A percentile compares a stretch with the other conserved stretches of the same genome.
Conservation (phyloP, 352 stramenopile genomes). For the Phytophthora pistaciae region DNA sequence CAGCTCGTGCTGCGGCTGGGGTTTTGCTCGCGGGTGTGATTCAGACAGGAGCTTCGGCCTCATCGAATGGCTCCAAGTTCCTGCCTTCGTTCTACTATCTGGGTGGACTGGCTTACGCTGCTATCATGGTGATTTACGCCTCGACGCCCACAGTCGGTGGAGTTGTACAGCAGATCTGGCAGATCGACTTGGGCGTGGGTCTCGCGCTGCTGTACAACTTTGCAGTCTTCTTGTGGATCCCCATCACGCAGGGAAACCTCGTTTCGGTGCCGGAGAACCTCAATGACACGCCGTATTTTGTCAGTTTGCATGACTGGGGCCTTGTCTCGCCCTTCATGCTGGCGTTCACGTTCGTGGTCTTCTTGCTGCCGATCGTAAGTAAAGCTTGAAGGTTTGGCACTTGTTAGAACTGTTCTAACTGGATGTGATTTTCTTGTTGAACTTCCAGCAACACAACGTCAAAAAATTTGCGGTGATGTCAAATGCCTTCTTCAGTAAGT, state of each 20-base stretch:
- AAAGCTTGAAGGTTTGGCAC: neutral
- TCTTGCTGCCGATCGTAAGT: constrained; percentile 61
- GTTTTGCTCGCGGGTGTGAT: constrained; percentile 67
- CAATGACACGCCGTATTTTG: constrained; percentile 54
- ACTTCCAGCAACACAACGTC: constrained; percentile 57
- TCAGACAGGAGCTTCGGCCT: constrained; percentile 53
- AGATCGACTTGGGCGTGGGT: constrained; percentile 73
- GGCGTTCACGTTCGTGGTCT: constrained; percentile 69
- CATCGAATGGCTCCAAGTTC: constrained; percentile 48
- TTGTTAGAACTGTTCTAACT: neutral
- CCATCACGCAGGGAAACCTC: constrained; percentile 54
- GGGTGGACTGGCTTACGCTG: constrained; percentile 66
- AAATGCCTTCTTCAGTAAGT: constrained; percentile 72
- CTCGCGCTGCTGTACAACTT: constrained; percentile 79
- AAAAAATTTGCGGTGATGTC: constrained; percentile 82
- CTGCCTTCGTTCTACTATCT: constrained; percentile 72
- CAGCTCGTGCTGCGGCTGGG: constrained; percentile 58
- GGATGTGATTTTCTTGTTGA: neutral
- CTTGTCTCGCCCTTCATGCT: constrained; percentile 62
- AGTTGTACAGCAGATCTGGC: constrained; percentile 69
- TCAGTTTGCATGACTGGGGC: constrained; percentile 69
- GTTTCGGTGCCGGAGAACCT: constrained; percentile 55
- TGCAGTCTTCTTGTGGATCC: constrained; percentile 58
- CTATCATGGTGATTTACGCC: constrained; percentile 74
- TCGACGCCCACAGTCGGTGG: constrained; percentile 65